Conservation (phyloP, 2,329 filamentous ascomycete species). For the Sclerotinia trifoliorum region DNA sequence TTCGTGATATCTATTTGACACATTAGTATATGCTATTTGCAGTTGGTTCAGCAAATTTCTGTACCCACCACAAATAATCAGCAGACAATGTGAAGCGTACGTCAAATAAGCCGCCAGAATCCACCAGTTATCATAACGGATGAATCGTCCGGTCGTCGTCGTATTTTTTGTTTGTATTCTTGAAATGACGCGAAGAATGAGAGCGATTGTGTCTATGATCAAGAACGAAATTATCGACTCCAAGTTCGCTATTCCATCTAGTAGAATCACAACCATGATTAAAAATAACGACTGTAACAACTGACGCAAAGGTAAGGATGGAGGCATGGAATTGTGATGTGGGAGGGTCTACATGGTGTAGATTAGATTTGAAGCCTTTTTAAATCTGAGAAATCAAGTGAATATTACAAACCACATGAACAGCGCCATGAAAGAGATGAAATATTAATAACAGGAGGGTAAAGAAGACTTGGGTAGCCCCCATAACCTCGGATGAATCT, state of each 20-base stretch:
- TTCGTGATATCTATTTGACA: constrained; percentile 5
- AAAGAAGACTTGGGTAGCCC: not conserved
- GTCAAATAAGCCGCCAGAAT: constrained; percentile 17
- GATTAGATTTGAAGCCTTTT: not conserved
- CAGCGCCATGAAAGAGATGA: not conserved
- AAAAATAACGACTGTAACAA: not conserved
- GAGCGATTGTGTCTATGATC: constrained; percentile 2
- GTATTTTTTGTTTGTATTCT: constrained; percentile 4
- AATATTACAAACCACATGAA: constrained; percentile 9
- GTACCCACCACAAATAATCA: constrained; percentile 18
- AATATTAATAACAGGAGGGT: not conserved
- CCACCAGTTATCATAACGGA: constrained; percentile 17
- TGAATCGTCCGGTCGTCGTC: not conserved
- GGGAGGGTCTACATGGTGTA: not conserved
- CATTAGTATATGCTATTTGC: not conserved
- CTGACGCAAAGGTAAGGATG: not conserved
- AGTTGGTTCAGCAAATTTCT: not conserved
- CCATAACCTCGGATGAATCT: constrained; percentile 7
- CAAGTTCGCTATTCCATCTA: constrained; percentile 12
- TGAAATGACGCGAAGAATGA: constrained; percentile 13
- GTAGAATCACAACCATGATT: constrained; percentile 3
- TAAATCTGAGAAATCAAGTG: not conserved
- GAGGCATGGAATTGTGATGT: not conserved
- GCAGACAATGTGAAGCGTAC: constrained; percentile 7
- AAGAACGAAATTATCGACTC: constrained; percentile 10